A percentile compares a stretch with the other conserved stretches of the same genome.
These are phyloP conservation scores for Rhodomyrtus psidioides DNA, from an alignment of 441 rosid genomes.

Conservation along the genomic window DNA sequence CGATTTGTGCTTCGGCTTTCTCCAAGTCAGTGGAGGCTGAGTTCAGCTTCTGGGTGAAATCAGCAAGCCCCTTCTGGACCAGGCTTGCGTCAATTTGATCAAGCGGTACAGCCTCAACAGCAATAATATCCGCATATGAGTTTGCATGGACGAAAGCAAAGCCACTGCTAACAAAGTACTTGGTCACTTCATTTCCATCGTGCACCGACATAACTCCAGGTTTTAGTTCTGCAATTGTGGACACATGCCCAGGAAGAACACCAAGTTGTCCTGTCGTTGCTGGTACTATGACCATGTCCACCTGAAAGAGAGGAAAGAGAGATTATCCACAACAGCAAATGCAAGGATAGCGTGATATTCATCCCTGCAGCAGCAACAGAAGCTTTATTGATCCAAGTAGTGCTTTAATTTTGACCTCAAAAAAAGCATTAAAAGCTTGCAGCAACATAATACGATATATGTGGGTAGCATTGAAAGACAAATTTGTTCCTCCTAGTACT, in stretches of 20 bases:
- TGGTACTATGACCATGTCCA: slow-evolving; percentile 95
- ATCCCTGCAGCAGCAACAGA: not conserved
- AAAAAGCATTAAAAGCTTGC: not conserved
- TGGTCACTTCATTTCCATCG: slow-evolving; percentile 62
- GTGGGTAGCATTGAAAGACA: not conserved
- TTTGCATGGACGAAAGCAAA: slow-evolving; percentile 84
- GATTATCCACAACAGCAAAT: not conserved
- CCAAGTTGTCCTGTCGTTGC: slow-evolving; percentile 98
- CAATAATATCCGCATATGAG: slow-evolving; percentile 82
- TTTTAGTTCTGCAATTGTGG: slow-evolving; percentile 88
- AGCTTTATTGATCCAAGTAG: not conserved
- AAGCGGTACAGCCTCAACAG: slow-evolving; percentile 80
- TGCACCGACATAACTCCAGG: slow-evolving; percentile 91
- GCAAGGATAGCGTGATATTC: not conserved
- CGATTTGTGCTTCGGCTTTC: slow-evolving; percentile 96
- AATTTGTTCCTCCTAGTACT: not conserved
- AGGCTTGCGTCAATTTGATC: slow-evolving; percentile 60
- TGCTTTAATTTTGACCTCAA: not conserved
- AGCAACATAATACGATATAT: not conserved
- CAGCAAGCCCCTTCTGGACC: slow-evolving; percentile 92
- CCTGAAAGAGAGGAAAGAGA: slow-evolving; percentile 31
- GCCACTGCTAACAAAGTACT: slow-evolving; percentile 91
- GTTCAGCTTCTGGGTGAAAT: slow-evolving; percentile 72
- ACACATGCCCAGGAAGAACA: slow-evolving; percentile 92
- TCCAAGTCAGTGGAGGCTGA: slow-evolving; percentile 87